Percentiles rank a stretch among this genome's conserved stretches.
phyloP scores from a whole-genome alignment of 23 red algal genomes.

The Agarophyton chilense region DNA sequence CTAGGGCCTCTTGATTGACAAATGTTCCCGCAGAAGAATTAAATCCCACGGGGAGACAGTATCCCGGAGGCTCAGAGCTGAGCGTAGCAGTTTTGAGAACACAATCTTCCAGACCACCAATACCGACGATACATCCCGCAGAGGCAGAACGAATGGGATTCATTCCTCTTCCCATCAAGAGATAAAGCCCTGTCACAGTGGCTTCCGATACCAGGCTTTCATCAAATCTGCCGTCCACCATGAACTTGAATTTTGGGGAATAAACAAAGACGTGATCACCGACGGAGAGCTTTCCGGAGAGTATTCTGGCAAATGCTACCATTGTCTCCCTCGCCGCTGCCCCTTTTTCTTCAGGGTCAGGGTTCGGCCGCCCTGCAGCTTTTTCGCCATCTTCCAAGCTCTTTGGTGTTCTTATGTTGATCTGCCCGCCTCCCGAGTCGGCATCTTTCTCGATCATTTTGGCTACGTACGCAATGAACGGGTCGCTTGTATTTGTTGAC shows the following conservation, averaged over 20 bases:
- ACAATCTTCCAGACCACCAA: conserved; percentile 81
- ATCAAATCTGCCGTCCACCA: conserved; percentile 32
- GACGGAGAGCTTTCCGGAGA: conserved; percentile 72
- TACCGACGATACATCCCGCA: conserved; percentile 82
- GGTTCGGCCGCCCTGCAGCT: not conserved
- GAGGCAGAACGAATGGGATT: conserved; percentile 61
- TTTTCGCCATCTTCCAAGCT: conserved; percentile 16
- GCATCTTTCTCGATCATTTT: conserved; percentile 78
- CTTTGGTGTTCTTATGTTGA: conserved; percentile 73
- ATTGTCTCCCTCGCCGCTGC: not conserved
- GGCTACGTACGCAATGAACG: conserved; percentile 69
- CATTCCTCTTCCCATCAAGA: conserved; percentile 94
- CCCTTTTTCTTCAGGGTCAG: not conserved
- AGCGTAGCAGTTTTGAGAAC: conserved; percentile 95
- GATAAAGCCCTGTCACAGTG: conserved; percentile 69
- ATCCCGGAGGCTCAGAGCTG: conserved; percentile 79
- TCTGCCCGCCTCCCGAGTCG: conserved; percentile 16
- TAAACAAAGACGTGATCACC: conserved; percentile 86
- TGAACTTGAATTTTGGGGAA: conserved; percentile 79
- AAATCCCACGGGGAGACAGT: conserved; percentile 57
- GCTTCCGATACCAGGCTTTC: conserved; percentile 27
- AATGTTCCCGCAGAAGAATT: not conserved
- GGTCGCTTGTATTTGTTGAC: conserved; percentile 5
- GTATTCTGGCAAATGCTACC: conserved; percentile 83
- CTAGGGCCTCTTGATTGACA: conserved; percentile 52